Conservation (phyloP, 768 basidiomycete species). For the Phylloporus arenicola region DNA sequence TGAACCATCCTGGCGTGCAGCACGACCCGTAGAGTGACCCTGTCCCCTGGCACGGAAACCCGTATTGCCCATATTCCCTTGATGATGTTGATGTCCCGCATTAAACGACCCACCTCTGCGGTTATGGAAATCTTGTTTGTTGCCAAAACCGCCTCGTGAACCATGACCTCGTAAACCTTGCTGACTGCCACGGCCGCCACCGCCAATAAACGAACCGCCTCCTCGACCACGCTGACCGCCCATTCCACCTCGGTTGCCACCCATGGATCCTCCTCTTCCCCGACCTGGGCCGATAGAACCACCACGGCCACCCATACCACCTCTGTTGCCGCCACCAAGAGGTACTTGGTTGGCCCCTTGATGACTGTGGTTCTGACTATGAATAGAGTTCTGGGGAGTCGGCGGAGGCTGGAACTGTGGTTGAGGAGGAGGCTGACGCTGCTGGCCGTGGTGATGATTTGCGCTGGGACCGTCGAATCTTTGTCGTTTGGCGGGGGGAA, state of each 20-base stretch:
- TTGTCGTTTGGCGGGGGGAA: slow-evolving; percentile 89
- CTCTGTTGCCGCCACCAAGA: slow-evolving; percentile 40
- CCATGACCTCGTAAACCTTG: slow-evolving; percentile 56
- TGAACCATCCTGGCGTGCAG: slow-evolving; percentile 36
- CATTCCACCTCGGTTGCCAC: slow-evolving; percentile 40
- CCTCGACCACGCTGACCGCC: slow-evolving; percentile 39
- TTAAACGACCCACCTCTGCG: slow-evolving; percentile 63
- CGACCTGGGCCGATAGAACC: slow-evolving; percentile 29
- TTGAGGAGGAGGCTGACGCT: slow-evolving; percentile 46
- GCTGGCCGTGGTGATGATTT: slow-evolving; percentile 36
- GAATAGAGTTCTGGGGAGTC: slow-evolving; percentile 25
- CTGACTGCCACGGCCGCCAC: slow-evolving; percentile 43
- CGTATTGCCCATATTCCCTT: slow-evolving; percentile 35
- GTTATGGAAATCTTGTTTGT: slow-evolving; percentile 56
- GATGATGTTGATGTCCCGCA: slow-evolving; percentile 37
- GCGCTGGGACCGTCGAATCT: slow-evolving; percentile 78
- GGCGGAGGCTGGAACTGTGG: slow-evolving; percentile 50
- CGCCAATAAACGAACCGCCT: slow-evolving; percentile 28
- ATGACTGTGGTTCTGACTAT: slow-evolving; percentile 35
- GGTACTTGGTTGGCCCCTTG: slow-evolving; percentile 39
- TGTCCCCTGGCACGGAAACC: slow-evolving; percentile 61
- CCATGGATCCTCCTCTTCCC: slow-evolving; percentile 49
- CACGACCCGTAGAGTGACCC: slow-evolving; percentile 40
- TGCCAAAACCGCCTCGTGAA: slow-evolving; percentile 61
- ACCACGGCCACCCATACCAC: slow-evolving; percentile 43